Evolutionary conservation across 208 protist genomes (phyloP).

Genomic region (Trypanosoma lewisi): DNA sequence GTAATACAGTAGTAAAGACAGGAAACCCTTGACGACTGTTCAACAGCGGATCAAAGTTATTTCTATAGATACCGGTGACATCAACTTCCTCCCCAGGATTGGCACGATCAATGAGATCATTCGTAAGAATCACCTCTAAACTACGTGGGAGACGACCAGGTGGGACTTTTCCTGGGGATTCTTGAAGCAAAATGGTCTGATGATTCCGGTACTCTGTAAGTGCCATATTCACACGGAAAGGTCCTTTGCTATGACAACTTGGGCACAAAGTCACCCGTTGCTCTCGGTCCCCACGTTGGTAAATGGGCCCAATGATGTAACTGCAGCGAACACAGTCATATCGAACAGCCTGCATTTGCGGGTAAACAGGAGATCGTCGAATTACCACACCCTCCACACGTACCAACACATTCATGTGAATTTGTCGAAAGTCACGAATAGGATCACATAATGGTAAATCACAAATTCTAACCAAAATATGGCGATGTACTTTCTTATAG

Average conservation of each 20-base stretch:
- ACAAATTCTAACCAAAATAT: constrained; percentile 96
- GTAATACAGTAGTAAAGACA: constrained; percentile 98
- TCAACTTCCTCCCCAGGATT: constrained; percentile 97
- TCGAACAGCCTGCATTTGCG: constrained; percentile 96
- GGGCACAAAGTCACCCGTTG: constrained; percentile 87
- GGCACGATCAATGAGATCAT: constrained; percentile 98
- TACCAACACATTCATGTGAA: constrained; percentile 98
- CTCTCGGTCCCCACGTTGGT: constrained; percentile 87
- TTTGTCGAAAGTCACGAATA: constrained; percentile 97
- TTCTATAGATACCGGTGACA: constrained; percentile 98
- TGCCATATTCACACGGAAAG: constrained; percentile 95
- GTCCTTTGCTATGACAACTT: constrained; percentile 92
- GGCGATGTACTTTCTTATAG: constrained; percentile 90
- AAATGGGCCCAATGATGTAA: constrained; percentile 91
- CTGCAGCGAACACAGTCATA: constrained; percentile 96
- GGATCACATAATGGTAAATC: constrained; percentile 96
- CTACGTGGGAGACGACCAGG: constrained; percentile 97
- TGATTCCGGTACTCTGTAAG: constrained; percentile 99
- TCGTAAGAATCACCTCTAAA: constrained; percentile 97
- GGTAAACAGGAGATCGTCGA: constrained; percentile 96
- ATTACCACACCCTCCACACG: constrained; percentile 98
- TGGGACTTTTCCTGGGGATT: constrained; percentile 98
- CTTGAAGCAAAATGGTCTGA: constrained; percentile 98
- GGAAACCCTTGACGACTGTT: constrained; percentile 98
- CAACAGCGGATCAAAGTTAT: constrained; percentile 97